Percentiles rank a stretch among this genome's conserved stretches.
Evolutionary conservation across 208 protist species (phyloP).

Genomic region (Angomonas deanei): DNA sequence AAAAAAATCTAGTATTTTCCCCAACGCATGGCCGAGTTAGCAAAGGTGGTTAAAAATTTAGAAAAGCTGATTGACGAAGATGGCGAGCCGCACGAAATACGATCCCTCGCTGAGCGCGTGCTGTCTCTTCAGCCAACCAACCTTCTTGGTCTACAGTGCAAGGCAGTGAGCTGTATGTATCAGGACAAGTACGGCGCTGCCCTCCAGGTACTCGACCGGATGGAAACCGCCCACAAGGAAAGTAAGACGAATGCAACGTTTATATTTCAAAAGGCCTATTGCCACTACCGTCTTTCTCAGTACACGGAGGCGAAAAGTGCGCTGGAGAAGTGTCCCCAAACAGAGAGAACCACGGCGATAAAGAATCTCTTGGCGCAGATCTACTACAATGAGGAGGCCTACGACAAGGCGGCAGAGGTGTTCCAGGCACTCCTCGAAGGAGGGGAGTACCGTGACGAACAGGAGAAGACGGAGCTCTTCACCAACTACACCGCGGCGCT

Average conservation of each 20-base stretch:
- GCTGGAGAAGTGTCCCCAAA: conserved; percentile 13
- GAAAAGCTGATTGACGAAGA: conserved; percentile 37
- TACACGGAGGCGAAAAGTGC: conserved; percentile 48
- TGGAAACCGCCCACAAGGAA: conserved; percentile 7
- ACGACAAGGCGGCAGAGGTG: conserved; percentile 45
- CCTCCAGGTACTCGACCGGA: conserved; percentile 40
- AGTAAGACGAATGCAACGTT: conserved; percentile 12
- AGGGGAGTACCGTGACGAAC: conserved; percentile 50
- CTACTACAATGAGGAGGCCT: conserved; percentile 81
- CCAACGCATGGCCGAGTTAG: conserved; percentile 60
- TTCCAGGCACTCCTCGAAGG: conserved; percentile 54
- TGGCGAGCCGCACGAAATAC: conserved; percentile 38
- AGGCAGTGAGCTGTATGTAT: conserved; percentile 58
- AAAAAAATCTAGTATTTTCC: conserved; percentile 10
- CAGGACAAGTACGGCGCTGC: conserved; percentile 60
- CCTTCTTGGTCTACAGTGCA: conserved; percentile 55
- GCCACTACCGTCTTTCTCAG: conserved; percentile 57
- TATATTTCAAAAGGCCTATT: conserved; percentile 71
- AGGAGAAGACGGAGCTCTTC: conserved; percentile 64
- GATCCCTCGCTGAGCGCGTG: conserved; percentile 57
- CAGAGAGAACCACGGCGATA: conserved; percentile 26
- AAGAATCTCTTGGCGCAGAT: conserved; percentile 75
- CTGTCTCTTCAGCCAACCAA: conserved; percentile 48
- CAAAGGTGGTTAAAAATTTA: conserved; percentile 63
- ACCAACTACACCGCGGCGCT: conserved; percentile 76